A percentile compares a stretch with the other conserved stretches of the same genome.
Evolutionary conservation across 1,284 basidiomycete species (phyloP).

Genomic region (Sporisorium sorghi): DNA sequence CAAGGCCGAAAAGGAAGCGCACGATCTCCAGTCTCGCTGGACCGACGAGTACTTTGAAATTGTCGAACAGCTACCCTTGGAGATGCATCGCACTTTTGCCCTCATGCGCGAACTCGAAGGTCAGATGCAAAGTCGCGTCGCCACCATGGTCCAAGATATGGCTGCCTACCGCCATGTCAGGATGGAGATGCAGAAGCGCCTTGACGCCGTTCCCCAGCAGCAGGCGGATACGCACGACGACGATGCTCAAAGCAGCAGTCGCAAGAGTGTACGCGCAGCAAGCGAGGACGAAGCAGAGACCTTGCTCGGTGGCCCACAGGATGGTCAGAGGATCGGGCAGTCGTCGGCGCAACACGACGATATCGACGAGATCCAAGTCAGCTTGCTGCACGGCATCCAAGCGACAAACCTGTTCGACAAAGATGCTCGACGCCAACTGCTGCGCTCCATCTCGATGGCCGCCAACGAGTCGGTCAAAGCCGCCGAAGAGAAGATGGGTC

Average conservation of each 20-base stretch:
- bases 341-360: neutral
- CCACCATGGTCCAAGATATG: conserved; percentile 26
- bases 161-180: conserved; percentile 39
- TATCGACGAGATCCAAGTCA: neutral
- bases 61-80: conserved; percentile 86
- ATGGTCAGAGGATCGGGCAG: neutral
- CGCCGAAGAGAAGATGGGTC: conserved; percentile 72
- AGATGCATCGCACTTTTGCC: conserved; percentile 81
- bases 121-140: conserved; percentile 72
- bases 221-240: neutral
- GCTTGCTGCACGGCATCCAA: neutral
- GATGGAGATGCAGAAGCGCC: conserved; percentile 18
- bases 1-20: conserved; percentile 39
- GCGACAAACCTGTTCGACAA: conserved; percentile 6
- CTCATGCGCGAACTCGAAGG: conserved; percentile 85
- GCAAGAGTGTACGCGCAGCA: neutral
- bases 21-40: conserved; percentile 58
- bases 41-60: conserved; percentile 70
- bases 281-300: conserved; percentile 47
- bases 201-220: neutral
- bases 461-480: conserved; percentile 62
- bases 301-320: conserved; percentile 31
- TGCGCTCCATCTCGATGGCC: conserved; percentile 32
- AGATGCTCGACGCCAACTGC: conserved; percentile 13
- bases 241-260: neutral